phyloP scores from a whole-genome alignment of 192 early-diverging fungal genomes.

The Coemansia biformis region DNA sequence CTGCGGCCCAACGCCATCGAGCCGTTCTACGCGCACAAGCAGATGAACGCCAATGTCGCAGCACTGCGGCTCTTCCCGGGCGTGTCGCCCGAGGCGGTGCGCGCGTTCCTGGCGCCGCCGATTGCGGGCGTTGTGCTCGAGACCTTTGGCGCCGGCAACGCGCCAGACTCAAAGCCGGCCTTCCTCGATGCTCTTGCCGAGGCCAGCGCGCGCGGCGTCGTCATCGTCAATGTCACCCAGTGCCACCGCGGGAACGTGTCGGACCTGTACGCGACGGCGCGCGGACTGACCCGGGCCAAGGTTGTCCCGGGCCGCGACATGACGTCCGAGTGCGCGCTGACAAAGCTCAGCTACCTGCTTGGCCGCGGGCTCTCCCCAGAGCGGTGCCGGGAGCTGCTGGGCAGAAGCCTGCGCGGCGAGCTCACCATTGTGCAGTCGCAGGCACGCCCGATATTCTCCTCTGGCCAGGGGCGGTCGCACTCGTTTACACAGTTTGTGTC shows the following conservation, averaged over 20 bases:
- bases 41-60: constrained; percentile 81
- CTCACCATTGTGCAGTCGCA: constrained; percentile 59
- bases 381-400: constrained; percentile 74
- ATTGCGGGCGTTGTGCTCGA: constrained; percentile 90
- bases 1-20: constrained; percentile 79
- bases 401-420: constrained; percentile 86
- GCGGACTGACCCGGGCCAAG: constrained; percentile 69
- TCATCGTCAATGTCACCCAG: constrained; percentile 96
- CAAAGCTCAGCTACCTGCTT: constrained; percentile 91
- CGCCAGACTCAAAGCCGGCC: constrained; percentile 82
- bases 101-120: constrained; percentile 77
- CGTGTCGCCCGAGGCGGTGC: constrained; percentile 81
- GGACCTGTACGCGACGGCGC: constrained; percentile 86
- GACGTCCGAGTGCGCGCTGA: constrained; percentile 93
- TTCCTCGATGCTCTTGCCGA: constrained; percentile 76
- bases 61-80: constrained; percentile 90
- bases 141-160: constrained; percentile 96
- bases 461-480: constrained; percentile 27
- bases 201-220: constrained; percentile 87
- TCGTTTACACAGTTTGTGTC: constrained; percentile 50
- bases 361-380: constrained; percentile 63
- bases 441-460: constrained; percentile 40
- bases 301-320: constrained; percentile 91
- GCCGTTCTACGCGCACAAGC: constrained; percentile 78
- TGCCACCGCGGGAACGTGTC: constrained; percentile 77